A percentile compares a stretch with the other conserved stretches of the same genome.
phyloP scores from a whole-genome alignment of 768 basidiomycete species.

The Podaxis pistillaris region DNA sequence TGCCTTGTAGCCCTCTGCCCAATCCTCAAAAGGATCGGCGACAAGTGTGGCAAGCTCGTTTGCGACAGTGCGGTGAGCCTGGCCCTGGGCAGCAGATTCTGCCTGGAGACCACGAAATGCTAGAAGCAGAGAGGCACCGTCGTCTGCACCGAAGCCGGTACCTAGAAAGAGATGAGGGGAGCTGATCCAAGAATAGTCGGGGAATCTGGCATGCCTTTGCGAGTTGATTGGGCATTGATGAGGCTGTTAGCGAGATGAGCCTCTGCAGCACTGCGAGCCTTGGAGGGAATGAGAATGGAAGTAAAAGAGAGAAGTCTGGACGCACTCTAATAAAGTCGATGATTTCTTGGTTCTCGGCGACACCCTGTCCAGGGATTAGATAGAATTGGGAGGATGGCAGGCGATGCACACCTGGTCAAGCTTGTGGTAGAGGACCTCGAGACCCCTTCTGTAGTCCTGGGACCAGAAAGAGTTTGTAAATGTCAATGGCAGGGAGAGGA shows the following conservation, averaged over 20 bases:
- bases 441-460: constrained; percentile 81
- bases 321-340: constrained; percentile 78
- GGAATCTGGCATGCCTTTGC: constrained; percentile 37
- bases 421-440: constrained; percentile 74
- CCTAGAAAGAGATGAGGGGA: constrained; percentile 31
- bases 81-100: constrained; percentile 71
- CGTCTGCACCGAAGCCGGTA: constrained; percentile 73
- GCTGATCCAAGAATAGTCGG: no score
- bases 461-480: constrained; percentile 97
- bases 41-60: constrained; percentile 76
- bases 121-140: constrained; percentile 79
- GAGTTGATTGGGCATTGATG: constrained; percentile 46
- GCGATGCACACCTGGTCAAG: constrained; percentile 67
- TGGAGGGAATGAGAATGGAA: constrained; percentile 11
- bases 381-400: constrained; percentile 20
- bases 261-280: constrained; percentile 78
- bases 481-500: constrained; percentile 82
- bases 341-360: constrained; percentile 81
- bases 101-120: constrained; percentile 78
- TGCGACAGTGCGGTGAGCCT: constrained; percentile 67
- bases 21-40: constrained; percentile 75
- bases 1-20: constrained; percentile 77
- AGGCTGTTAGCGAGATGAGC: constrained; percentile 59
- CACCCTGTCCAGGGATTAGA: constrained; percentile 49
- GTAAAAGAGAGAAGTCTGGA: constrained; percentile 7